Base-by-base conservation (phyloP, 495 filamentous ascomycete species). In the Astrothelium macrocarpum region DNA sequence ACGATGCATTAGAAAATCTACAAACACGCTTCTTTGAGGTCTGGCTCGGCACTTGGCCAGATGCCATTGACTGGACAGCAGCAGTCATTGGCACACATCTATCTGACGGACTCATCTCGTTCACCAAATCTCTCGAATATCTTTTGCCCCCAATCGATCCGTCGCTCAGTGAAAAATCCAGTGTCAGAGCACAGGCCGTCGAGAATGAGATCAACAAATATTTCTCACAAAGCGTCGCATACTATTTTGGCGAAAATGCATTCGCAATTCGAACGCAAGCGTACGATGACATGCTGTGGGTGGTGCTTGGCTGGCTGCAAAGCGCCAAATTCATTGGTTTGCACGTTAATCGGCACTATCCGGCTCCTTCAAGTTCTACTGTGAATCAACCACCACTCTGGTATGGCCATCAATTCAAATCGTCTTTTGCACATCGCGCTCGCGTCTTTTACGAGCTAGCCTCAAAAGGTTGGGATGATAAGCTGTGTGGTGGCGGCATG, bases 261-360 rank as follows among this genome's bases (percentile, higher is more conserved):
- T 87, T 92, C 65, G 77, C 81, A 23, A 77, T 97, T 32, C 82
- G 90, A 23, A 83, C 81, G 39, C 83, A 97, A 71, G 94, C 93
- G 1, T 96, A 87, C 71, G 94, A 98, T 72, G 94, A 98, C 72
- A 97, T 97, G 81, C 82, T 96, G 25, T 98, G 94, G 94, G 91
- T 97, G 12, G 93, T 96, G 1, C 78, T 97, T 53, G 89, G 87
- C 61, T 97, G 93, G 93, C 79, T 97, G 64, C 89, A 95, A 71
- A 82, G 81, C 58, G 84, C 90, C 68, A 85, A 90, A 67, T 90
- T 94, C 70, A 82, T 91, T 53, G 72, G 85, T 36, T 68, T 81
- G 39, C 87, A 91, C 61, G 74, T 11, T 0, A 71, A 67, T 1
- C 76, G 80, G 11, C 84, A 76, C 61, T 68, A 67, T 43, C 58